Conservation (phyloP, 257 asterid genomes). For the Ilex asprella region DNA sequence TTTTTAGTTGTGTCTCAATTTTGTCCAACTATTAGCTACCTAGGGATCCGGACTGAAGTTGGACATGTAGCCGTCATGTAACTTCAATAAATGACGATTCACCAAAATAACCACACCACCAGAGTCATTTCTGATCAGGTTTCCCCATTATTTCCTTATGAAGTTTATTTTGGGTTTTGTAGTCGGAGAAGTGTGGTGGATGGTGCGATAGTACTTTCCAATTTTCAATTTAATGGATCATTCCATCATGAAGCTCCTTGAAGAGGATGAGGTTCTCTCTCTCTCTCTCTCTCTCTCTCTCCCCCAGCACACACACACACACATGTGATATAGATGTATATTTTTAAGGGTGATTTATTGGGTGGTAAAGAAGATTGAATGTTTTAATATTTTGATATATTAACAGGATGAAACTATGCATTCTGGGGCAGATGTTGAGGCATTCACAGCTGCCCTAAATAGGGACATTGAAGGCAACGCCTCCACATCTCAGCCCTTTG, state of each 20-base stretch:
- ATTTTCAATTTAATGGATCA: constrained; percentile 50
- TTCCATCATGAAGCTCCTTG: constrained; percentile 70
- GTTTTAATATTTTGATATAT: background rate
- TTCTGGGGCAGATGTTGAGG: constrained; percentile 98
- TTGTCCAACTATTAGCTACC: no score
- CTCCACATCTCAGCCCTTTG: constrained; percentile 47
- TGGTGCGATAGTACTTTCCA: no score
- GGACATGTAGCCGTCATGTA: no score
- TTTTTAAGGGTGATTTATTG: background rate
- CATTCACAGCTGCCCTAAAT: constrained; percentile 83
- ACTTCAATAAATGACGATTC: no score
- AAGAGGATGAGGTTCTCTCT: constrained; percentile 75
- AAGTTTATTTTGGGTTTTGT: no score
- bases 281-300: background rate
- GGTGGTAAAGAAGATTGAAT: background rate
- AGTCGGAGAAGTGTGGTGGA: no score
- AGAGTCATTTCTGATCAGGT: no score
- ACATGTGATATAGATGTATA: background rate
- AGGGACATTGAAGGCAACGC: constrained; percentile 80
- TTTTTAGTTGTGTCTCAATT: no score
- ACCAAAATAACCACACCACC: no score
- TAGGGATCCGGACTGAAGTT: no score
- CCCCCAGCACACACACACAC: background rate
- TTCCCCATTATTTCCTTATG: no score
- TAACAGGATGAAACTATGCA: constrained; percentile 85